phyloP scores from a whole-genome alignment of 305 asterid species.

The Fraxinus xanthoxyloides region DNA sequence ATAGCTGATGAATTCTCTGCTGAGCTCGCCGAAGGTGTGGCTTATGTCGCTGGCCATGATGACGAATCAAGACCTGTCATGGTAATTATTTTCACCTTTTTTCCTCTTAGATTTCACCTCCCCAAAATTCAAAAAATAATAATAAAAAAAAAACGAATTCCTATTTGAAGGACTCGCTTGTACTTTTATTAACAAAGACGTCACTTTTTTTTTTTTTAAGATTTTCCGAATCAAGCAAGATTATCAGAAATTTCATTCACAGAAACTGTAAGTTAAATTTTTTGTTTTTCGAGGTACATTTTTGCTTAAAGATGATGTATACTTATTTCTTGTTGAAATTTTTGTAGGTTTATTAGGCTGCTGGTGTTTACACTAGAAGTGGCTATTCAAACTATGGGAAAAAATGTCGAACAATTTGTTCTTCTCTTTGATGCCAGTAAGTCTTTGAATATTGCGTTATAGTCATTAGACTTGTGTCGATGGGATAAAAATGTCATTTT shows the following conservation, averaged over 20 bases:
- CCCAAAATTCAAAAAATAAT: background rate
- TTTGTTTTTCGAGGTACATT: background rate
- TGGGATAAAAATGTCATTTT: slow-evolving; percentile 1
- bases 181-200: background rate
- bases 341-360: slow-evolving; percentile 64
- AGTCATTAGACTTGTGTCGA: too few relatives aligned
- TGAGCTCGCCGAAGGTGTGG: slow-evolving; percentile 85
- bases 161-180: background rate
- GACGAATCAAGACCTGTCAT: slow-evolving; percentile 81
- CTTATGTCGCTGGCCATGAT: slow-evolving; percentile 93
- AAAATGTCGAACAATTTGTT: slow-evolving; percentile 72
- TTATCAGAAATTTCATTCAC: slow-evolving; percentile 78
- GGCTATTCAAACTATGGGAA: slow-evolving; percentile 80
- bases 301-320: background rate
- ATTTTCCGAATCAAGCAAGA: slow-evolving; percentile 90
- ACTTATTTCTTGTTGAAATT: slow-evolving; percentile 5
- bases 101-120: background rate
- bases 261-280: slow-evolving; percentile 58
- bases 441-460: slow-evolving; percentile 21
- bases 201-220: slow-evolving; percentile 29
- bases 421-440: slow-evolving; percentile 90
- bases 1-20: slow-evolving; percentile 95
- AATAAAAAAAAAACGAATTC: background rate
- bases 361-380: slow-evolving; percentile 88
- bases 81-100: slow-evolving; percentile 32